Conservation (phyloP, 1,284 basidiomycete genomes). For the Pseudozyma sp. region DNA sequence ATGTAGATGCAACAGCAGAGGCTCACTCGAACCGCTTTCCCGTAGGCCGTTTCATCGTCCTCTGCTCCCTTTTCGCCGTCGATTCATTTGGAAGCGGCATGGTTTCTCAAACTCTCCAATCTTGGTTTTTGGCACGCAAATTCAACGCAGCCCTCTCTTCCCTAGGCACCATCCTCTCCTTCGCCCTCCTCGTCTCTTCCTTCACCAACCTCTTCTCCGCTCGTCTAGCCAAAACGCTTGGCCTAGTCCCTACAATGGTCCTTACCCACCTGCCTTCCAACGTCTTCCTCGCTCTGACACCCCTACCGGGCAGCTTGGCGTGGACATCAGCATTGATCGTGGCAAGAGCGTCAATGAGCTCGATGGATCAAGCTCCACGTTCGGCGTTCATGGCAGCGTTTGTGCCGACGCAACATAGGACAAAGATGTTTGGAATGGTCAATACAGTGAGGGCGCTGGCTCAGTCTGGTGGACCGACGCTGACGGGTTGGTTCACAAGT, state of each 20-base stretch:
- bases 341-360: slow-evolving; percentile 17
- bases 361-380: slow-evolving; percentile 29
- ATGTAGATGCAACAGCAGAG: too few relatives aligned
- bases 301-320: slow-evolving; percentile 4
- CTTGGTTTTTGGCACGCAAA: slow-evolving; percentile 31
- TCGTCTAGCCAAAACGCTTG: slow-evolving; percentile 15
- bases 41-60: slow-evolving; percentile 4
- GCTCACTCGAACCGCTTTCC: not conserved
- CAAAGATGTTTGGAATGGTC: slow-evolving; percentile 19
- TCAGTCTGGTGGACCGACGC: slow-evolving; percentile 20
- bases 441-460: slow-evolving; percentile 26
- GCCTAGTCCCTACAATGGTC: slow-evolving; percentile 22
- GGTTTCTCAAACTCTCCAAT: slow-evolving; percentile 26
- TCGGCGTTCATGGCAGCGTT: slow-evolving; percentile 23
- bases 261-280: slow-evolving; percentile 28
- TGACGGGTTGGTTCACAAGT: slow-evolving; percentile 23
- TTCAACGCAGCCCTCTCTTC: slow-evolving; percentile 26
- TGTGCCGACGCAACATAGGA: slow-evolving; percentile 13
- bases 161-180: slow-evolving; percentile 19
- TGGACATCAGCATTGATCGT: slow-evolving; percentile 24
- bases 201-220: slow-evolving; percentile 35
- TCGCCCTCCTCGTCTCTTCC: slow-evolving; percentile 21
- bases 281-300: slow-evolving; percentile 15
- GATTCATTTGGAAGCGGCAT: slow-evolving; percentile 28
- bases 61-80: slow-evolving; percentile 30